Evolutionary conservation across 2,329 filamentous ascomycete genomes (phyloP).

Genomic region (Mollisia scopiformis): DNA sequence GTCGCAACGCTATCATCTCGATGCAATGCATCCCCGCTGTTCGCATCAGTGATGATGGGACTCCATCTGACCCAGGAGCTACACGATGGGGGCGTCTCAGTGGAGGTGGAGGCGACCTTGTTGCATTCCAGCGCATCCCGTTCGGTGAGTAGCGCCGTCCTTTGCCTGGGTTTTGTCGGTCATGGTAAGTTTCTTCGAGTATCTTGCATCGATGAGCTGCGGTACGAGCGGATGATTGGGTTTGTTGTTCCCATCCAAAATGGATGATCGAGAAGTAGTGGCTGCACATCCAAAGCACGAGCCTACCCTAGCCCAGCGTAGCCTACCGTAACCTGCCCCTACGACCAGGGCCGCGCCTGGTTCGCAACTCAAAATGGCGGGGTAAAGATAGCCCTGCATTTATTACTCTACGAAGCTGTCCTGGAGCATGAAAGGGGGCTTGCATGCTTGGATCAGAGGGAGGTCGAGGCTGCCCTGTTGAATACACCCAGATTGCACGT

Average conservation of each 20-base stretch:
- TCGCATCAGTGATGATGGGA: not conserved
- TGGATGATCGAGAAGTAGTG: slow-evolving; percentile 9
- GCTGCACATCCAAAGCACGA: not conserved
- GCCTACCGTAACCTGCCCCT: no score
- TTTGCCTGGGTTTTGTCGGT: slow-evolving; percentile 2
- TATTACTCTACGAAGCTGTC: slow-evolving; percentile 4
- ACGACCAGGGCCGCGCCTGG: not conserved
- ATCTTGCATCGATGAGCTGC: slow-evolving; percentile 10
- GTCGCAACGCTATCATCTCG: not conserved
- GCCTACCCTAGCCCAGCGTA: not conserved
- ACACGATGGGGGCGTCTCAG: not conserved
- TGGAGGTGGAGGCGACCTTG: not conserved
- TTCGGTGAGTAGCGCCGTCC: not conserved
- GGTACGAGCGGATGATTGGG: slow-evolving; percentile 9
- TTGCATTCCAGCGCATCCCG: not conserved
- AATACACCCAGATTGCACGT: not conserved
- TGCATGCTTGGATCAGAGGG: not conserved
- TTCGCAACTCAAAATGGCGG: slow-evolving; percentile 11
- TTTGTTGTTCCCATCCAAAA: slow-evolving; percentile 6
- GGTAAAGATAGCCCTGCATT: slow-evolving; percentile 12
- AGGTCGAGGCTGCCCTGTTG: not conserved
- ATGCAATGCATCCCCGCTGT: slow-evolving; percentile 2
- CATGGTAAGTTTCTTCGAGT: slow-evolving; percentile 8
- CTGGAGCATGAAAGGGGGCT: not conserved
- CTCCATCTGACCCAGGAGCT: not conserved